phyloP scores from a whole-genome alignment of 176 grass and related monocot species.

The Metroxylon sagu region DNA sequence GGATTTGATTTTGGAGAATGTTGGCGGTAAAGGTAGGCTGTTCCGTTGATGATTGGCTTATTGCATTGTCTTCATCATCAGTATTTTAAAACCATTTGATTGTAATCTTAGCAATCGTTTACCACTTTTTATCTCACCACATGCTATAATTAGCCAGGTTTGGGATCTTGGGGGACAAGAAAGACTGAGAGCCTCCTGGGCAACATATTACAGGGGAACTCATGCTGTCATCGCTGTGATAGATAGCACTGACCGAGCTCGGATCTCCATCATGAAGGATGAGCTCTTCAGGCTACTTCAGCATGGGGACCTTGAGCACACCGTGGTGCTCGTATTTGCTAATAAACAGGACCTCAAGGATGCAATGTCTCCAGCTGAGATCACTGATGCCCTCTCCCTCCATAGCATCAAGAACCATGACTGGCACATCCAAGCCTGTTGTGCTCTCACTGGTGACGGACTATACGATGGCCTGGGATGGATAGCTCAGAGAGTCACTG shows the following conservation, averaged over 20 bases:
- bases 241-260: slow-evolving; percentile 74
- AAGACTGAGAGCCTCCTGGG: slow-evolving; percentile 78
- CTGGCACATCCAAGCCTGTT: slow-evolving; percentile 94
- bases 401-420: slow-evolving; percentile 94
- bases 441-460: slow-evolving; percentile 70
- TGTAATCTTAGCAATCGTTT: too few species aligned
- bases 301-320: slow-evolving; percentile 57
- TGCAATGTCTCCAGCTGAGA: slow-evolving; percentile 79
- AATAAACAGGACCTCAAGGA: slow-evolving; percentile 99
- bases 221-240: slow-evolving; percentile 89
- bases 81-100: too few species aligned
- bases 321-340: slow-evolving; percentile 71
- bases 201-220: slow-evolving; percentile 77
- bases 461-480: slow-evolving; percentile 83
- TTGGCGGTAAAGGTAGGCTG: too few species aligned
- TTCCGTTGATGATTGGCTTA: too few species aligned
- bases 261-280: slow-evolving; percentile 84
- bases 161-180: slow-evolving; percentile 98
- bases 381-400: slow-evolving; percentile 79
- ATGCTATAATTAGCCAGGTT: slow-evolving; percentile 36
- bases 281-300: slow-evolving; percentile 75
- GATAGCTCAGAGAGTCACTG: slow-evolving; percentile 75
- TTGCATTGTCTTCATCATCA: too few species aligned
- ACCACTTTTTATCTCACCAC: too few species aligned
- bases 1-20: too few species aligned